Evolutionary conservation across 148 eudicot genomes (phyloP), one percentile per base, ranked within the genome.

Genomic region (Amaranthus palmeri): DNA sequence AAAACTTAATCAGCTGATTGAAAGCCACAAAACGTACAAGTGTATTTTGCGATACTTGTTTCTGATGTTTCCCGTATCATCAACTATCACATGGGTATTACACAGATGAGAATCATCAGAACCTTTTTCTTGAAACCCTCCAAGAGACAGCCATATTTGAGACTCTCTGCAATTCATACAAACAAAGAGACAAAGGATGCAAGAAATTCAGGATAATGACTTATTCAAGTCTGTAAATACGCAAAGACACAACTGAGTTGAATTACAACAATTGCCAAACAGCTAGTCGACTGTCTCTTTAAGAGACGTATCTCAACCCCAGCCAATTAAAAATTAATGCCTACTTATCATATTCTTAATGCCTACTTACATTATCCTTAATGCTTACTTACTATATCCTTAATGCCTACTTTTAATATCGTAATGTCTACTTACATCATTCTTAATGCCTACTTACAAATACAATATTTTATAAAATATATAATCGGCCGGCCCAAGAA

Each of bases 81-180:
- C 98, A 72, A 93, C 87, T 68, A 93, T 70, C 45, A 93, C 93
- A 62, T 93, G 98, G 41, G 96, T 85, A 78, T 93, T 93, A 74
- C 90, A 75, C 82, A 93, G 81, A 81, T 89, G 98, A 59, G 84
- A 75, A 81, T 88, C 91, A 67, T 93, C 96, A 11, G 88, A 88
- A 50, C 89, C 96, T 72, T 85, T 88, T 69, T 90, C 98, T 69
- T 90, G 98, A 79, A 90, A 93, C 45, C 98, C 98, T 73, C 98
- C 98, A 66, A 93, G 92, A 46, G 98, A 93, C 74, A 93, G 48
- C 98, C 98, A 93, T 67, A 93, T 93, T 55, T 74, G 82, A 14
- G 96, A 88, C n/a, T 93, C 92, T 81, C 96, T 92, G 89, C 77
- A 84, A 58, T 64, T 48, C 54, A 55, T 11, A 10, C 41, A 54